Evolutionary conservation across 1,139 yeast genomes (phyloP).

Genomic region (Geotrichum carabidarum): DNA sequence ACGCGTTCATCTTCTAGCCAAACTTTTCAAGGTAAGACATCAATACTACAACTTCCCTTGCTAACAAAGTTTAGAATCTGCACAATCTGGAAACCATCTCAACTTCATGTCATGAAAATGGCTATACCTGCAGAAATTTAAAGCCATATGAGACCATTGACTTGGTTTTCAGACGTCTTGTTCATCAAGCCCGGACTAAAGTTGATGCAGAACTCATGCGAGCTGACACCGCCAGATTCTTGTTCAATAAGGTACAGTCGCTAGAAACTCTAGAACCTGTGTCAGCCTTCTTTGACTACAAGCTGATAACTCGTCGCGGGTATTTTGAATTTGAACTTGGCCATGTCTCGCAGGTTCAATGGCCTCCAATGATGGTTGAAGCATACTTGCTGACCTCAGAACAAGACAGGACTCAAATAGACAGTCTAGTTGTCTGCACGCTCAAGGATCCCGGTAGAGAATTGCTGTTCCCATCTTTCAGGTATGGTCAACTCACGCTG

Average conservation of each 20-base stretch:
- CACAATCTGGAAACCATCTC: constrained; percentile 18
- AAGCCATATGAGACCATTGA: constrained; percentile 15
- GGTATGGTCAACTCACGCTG: constrained; percentile 33
- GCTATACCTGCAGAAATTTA: constrained; percentile 15
- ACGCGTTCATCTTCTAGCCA: constrained; percentile 37
- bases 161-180: constrained; percentile 23
- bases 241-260: constrained; percentile 33
- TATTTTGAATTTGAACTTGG: constrained; percentile 34
- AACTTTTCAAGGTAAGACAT: constrained; percentile 27
- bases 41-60: constrained; percentile 22
- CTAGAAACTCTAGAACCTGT: constrained; percentile 32
- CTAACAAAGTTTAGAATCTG: constrained; percentile 22
- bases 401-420: constrained; percentile 24
- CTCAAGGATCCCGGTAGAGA: constrained; percentile 37
- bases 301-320: constrained; percentile 33
- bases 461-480: constrained; percentile 37
- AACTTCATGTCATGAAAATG: constrained; percentile 17
- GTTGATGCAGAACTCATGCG: constrained; percentile 24
- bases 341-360: constrained; percentile 26
- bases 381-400: constrained; percentile 31
- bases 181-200: constrained; percentile 24
- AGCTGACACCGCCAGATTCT: constrained; percentile 29
- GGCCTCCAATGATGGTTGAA: constrained; percentile 23
- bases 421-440: constrained; percentile 35
- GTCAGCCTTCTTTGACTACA: constrained; percentile 32